A percentile compares a stretch with the other conserved stretches of the same genome.
phyloP scores from a whole-genome alignment of 805 yeast genomes.

The Candida corydali region DNA sequence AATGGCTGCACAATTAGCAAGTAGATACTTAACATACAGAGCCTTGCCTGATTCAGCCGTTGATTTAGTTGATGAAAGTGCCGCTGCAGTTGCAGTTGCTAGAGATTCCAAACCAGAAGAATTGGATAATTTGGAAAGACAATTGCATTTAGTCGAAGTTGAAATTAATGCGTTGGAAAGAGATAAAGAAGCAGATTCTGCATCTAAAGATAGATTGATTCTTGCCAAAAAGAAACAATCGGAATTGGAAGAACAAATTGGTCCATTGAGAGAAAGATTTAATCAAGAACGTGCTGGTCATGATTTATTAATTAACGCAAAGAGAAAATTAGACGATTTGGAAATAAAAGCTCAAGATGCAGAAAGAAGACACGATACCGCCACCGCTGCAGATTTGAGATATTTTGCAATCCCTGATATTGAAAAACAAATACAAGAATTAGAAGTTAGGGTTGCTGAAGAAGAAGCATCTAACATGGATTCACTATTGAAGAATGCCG shows the following conservation, averaged over 20 bases:
- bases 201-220: slow-evolving; percentile 81
- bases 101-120: slow-evolving; percentile 98
- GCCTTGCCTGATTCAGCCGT: slow-evolving; percentile 96
- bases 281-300: slow-evolving; percentile 86
- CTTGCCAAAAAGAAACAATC: slow-evolving; percentile 78
- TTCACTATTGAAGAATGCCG: slow-evolving; percentile 80
- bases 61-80: slow-evolving; percentile 92
- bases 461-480: slow-evolving; percentile 64
- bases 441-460: slow-evolving; percentile 75
- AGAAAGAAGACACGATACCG: slow-evolving; percentile 93
- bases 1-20: slow-evolving; percentile 90
- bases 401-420: slow-evolving; percentile 97
- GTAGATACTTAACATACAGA: slow-evolving; percentile 90
- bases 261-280: slow-evolving; percentile 82
- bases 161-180: slow-evolving; percentile 97
- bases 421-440: slow-evolving; percentile 63
- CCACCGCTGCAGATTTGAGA: slow-evolving; percentile 91
- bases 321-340: slow-evolving; percentile 86
- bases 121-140: slow-evolving; percentile 89
- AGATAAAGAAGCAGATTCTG: slow-evolving; percentile 78
- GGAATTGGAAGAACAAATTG: slow-evolving; percentile 76
- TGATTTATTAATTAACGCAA: slow-evolving; percentile 83
- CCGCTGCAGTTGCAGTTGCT: slow-evolving; percentile 97
- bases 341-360: slow-evolving; percentile 94
- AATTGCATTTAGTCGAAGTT: slow-evolving; percentile 84